Percentiles rank a stretch among this genome's conserved stretches.
phyloP scores from a whole-genome alignment of 2,329 filamentous ascomycete genomes.

The Cytospora schulzeri region DNA sequence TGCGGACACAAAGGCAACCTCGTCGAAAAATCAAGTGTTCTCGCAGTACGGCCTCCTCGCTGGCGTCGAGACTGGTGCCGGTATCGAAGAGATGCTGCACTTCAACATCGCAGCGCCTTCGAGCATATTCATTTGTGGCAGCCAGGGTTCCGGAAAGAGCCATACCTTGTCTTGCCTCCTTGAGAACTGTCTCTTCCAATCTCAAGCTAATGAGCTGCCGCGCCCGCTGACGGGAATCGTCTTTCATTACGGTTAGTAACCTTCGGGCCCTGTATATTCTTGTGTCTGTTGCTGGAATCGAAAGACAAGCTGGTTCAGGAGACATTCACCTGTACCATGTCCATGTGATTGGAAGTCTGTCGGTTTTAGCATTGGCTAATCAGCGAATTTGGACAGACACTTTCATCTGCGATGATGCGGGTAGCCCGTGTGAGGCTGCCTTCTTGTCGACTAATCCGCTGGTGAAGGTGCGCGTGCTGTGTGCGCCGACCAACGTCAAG shows the following conservation, averaged over 20 bases:
- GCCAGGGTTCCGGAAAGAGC: constrained; percentile 66
- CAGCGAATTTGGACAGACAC: constrained; percentile 42
- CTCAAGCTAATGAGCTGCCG: constrained; percentile 47
- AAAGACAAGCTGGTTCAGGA: not conserved
- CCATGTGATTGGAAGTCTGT: not conserved
- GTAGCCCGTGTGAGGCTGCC: constrained; percentile 61
- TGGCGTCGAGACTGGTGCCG: constrained; percentile 28
- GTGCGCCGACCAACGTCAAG: constrained; percentile 54
- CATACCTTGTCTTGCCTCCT: constrained; percentile 59
- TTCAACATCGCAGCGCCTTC: constrained; percentile 54
- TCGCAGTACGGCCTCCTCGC: constrained; percentile 38
- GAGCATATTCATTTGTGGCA: constrained; percentile 65
- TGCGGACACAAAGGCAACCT: constrained; percentile 9
- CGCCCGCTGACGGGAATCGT: constrained; percentile 61
- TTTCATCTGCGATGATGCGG: constrained; percentile 50
- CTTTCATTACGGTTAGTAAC: constrained; percentile 56
- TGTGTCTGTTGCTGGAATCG: not conserved
- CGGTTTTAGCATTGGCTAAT: not conserved
- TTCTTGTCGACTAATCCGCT: constrained; percentile 49
- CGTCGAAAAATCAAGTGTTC: constrained; percentile 28
- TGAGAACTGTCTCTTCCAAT: constrained; percentile 58
- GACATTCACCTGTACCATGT: not conserved
- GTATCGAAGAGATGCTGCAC: constrained; percentile 41
- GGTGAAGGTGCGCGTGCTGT: constrained; percentile 55
- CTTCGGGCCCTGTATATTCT: not conserved